A percentile compares a stretch with the other conserved stretches of the same genome.
phyloP scores from a whole-genome alignment of 1,139 yeast species.

The Geotrichum aggregatum region DNA sequence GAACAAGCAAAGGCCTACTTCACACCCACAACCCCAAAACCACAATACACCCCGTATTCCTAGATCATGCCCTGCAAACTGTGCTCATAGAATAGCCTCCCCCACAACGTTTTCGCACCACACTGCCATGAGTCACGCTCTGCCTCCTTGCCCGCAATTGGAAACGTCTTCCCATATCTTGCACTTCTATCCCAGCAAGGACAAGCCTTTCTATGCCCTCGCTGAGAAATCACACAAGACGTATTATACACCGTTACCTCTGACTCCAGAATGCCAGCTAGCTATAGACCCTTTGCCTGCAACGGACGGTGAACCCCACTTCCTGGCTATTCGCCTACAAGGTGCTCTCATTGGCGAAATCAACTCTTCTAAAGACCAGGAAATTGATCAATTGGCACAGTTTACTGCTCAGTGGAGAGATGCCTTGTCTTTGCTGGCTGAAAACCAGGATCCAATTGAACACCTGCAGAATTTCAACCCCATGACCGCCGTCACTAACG shows the following conservation, averaged over 20 bases:
- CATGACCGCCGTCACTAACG: not conserved
- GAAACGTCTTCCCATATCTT: constrained; percentile 20
- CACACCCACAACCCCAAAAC: too few relatives aligned
- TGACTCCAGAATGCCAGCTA: constrained; percentile 11
- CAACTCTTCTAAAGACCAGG: not conserved
- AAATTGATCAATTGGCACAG: constrained; percentile 10
- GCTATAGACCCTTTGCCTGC: constrained; percentile 7
- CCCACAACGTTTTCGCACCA: not conserved
- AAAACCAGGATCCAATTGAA: not conserved
- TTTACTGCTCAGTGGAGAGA: constrained; percentile 22
- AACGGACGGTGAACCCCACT: not conserved
- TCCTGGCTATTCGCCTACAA: constrained; percentile 3
- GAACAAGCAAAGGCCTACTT: too few relatives aligned
- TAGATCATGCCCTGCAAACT: too few relatives aligned
- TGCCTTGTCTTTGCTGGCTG: constrained; percentile 7
- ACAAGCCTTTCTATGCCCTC: constrained; percentile 15
- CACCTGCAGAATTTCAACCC: not conserved
- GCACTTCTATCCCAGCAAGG: constrained; percentile 14
- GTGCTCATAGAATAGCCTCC: too few relatives aligned
- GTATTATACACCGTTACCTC: constrained; percentile 11
- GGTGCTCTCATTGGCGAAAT: constrained; percentile 16
- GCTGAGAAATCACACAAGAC: constrained; percentile 13
- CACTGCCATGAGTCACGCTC: not conserved
- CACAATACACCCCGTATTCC: too few relatives aligned
- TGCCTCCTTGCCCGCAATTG: not conserved